Evolutionary conservation across 768 basidiomycete genomes (phyloP).

Genomic region (Exsudoporus frostii): DNA sequence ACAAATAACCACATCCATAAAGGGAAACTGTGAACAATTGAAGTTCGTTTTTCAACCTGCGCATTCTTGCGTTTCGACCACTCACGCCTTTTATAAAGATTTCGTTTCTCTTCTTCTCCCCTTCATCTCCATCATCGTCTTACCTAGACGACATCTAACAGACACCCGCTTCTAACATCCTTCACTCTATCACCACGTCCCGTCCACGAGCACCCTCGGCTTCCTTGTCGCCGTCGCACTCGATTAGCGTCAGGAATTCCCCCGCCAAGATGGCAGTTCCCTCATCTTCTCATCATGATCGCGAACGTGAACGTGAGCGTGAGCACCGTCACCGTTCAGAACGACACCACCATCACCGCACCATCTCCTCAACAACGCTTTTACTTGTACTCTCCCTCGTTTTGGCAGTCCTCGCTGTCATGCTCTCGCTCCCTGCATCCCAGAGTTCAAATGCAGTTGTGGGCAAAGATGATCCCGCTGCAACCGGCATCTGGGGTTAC

Average conservation of each 20-base stretch:
- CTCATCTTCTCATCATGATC: conserved; percentile 73
- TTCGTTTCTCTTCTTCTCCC: conserved; percentile 10
- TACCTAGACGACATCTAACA: conserved; percentile 12
- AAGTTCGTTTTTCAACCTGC: conserved; percentile 29
- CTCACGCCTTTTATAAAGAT: conserved; percentile 6
- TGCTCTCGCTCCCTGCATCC: conserved; percentile 78
- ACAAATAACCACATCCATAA: conserved; percentile 25
- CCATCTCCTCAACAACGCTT: conserved; percentile 87
- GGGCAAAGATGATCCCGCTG: conserved; percentile 36
- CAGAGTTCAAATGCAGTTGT: conserved; percentile 30
- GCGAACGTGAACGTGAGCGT: conserved; percentile 52
- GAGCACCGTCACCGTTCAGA: conserved; percentile 56
- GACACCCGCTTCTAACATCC: not conserved
- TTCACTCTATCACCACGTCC: conserved; percentile 55
- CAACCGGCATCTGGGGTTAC: conserved; percentile 63
- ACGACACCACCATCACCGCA: conserved; percentile 75
- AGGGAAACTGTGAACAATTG: conserved; percentile 28
- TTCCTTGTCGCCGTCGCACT: conserved; percentile 74
- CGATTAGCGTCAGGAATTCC: conserved; percentile 52
- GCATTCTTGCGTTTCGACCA: conserved; percentile 10
- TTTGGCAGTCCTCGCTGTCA: conserved; percentile 83
- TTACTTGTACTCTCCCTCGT: conserved; percentile 83
- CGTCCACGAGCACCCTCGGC: conserved; percentile 58
- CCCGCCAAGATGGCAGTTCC: conserved; percentile 74
- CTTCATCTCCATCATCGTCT: conserved; percentile 18